Evolutionary conservation across 768 basidiomycete species (phyloP).

Genomic region (Daedalea quercina): DNA sequence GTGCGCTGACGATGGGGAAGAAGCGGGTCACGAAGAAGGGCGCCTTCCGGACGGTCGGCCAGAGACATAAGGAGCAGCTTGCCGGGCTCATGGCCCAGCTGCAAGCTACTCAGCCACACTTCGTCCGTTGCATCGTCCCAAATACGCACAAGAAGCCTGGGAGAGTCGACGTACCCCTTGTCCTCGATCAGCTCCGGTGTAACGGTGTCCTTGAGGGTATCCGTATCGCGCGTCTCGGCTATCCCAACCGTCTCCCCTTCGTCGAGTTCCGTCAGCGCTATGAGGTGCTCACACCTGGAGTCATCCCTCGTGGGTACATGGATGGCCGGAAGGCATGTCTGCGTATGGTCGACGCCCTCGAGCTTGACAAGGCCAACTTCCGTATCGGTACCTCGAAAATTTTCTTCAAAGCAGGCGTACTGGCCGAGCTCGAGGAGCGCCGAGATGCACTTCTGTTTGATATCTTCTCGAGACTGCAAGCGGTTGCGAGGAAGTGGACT

Average conservation of each 20-base stretch:
- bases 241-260: slow-evolving; percentile 95
- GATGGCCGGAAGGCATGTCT: slow-evolving; percentile 93
- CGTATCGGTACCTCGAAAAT: slow-evolving; percentile 96
- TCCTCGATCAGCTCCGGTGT: slow-evolving; percentile 93
- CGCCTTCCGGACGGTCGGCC: slow-evolving; percentile 92
- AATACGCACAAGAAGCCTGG: slow-evolving; percentile 89
- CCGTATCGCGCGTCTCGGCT: slow-evolving; percentile 93
- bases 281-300: slow-evolving; percentile 89
- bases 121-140: slow-evolving; percentile 96
- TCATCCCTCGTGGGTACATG: slow-evolving; percentile 94
- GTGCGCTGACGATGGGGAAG: slow-evolving; percentile 43
- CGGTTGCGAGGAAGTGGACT: slow-evolving; percentile 77
- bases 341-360: slow-evolving; percentile 83
- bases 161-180: slow-evolving; percentile 86
- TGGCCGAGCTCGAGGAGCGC: slow-evolving; percentile 93
- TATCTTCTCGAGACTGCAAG: slow-evolving; percentile 84
- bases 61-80: slow-evolving; percentile 94
- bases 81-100: slow-evolving; percentile 87
- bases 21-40: slow-evolving; percentile 86
- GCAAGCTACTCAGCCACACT: slow-evolving; percentile 93
- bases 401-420: slow-evolving; percentile 97
- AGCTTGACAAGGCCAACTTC: slow-evolving; percentile 79
- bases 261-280: slow-evolving; percentile 97
- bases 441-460: slow-evolving; percentile 85
- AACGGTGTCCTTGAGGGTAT: slow-evolving; percentile 99